Evolutionary conservation across 192 early-diverging fungal species (phyloP).

Genomic region (Podila epicladia): DNA sequence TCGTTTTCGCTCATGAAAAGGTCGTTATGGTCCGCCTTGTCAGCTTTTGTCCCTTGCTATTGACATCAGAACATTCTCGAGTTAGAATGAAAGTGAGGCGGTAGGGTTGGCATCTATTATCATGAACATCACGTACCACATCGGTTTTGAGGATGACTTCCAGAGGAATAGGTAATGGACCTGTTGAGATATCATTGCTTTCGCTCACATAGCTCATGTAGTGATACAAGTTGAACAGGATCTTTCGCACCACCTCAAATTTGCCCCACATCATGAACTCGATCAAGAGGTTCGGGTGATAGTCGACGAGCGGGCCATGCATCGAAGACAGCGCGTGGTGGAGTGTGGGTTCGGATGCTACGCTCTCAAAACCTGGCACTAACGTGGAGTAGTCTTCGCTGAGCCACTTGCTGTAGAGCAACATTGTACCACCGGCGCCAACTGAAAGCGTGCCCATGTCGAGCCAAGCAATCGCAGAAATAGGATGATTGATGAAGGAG

Average conservation of each 20-base stretch:
- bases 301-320: conserved; percentile 75
- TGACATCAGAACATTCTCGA: neutral
- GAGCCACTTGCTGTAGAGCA: conserved; percentile 75
- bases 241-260: conserved; percentile 71
- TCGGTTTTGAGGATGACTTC: conserved; percentile 66
- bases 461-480: conserved; percentile 61
- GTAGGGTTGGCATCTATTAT: too few relatives aligned
- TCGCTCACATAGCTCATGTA: conserved; percentile 69
- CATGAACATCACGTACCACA: conserved; percentile 41
- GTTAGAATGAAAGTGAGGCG: too few relatives aligned
- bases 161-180: conserved; percentile 70
- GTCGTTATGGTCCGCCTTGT: conserved; percentile 56
- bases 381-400: conserved; percentile 52
- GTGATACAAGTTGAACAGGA: conserved; percentile 70
- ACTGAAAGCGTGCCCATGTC: conserved; percentile 69
- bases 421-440: conserved; percentile 61
- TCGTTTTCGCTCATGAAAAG: conserved; percentile 68
- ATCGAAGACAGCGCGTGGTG: conserved; percentile 59
- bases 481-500: conserved; percentile 56
- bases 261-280: conserved; percentile 81
- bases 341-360: conserved; percentile 54
- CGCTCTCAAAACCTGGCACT: conserved; percentile 12
- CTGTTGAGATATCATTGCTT: conserved; percentile 50
- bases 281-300: conserved; percentile 75
- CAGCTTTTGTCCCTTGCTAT: conserved; percentile 45